Percentiles rank a stretch among this genome's conserved stretches.
phyloP scores from a whole-genome alignment of 176 grass and related monocot genomes.

The Urochloa ruziziensis region DNA sequence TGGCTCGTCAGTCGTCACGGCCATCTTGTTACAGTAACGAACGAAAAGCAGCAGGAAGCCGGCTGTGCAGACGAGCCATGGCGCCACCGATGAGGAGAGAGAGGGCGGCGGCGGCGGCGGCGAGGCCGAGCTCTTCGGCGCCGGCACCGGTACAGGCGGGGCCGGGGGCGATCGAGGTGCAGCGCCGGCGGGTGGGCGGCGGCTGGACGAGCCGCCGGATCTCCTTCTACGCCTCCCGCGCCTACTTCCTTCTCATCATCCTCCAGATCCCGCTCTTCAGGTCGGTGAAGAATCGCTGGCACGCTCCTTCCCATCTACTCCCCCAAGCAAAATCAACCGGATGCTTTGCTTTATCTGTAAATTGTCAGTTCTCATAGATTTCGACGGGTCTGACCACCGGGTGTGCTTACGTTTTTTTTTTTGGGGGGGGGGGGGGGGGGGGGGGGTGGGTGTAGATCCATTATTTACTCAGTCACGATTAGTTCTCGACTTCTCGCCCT shows the following conservation, averaged over 20 bases:
- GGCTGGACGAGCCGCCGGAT: constrained; percentile 67
- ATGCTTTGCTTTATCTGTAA: not conserved
- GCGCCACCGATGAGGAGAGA: constrained; percentile 34
- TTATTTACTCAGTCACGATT: not conserved
- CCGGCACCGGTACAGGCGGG: not conserved
- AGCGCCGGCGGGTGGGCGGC: constrained; percentile 31
- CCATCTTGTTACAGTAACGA: too few relatives aligned
- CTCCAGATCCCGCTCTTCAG: constrained; percentile 97
- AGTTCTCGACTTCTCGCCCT: not conserved
- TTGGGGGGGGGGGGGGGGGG: too few relatives aligned
- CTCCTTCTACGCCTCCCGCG: constrained; percentile 56
- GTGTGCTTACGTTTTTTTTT: not conserved
- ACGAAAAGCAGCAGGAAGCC: too few relatives aligned
- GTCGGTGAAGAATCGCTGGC: constrained; percentile 12
- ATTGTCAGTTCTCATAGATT: constrained; percentile 7
- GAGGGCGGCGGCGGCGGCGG: constrained; percentile 21
- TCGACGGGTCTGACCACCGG: not conserved
- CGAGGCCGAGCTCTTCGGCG: constrained; percentile 12
- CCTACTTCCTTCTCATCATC: constrained; percentile 83
- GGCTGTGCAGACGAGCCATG: constrained; percentile 12
- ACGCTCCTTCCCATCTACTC: not conserved
- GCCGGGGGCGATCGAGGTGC: constrained; percentile 21
- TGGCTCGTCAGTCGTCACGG: too few relatives aligned
- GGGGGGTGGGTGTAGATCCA: constrained; percentile 27
- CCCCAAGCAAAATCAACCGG: too few relatives aligned